phyloP scores from a whole-genome alignment of 371 early-diverging fungal species.

The Mucor mucedo region DNA sequence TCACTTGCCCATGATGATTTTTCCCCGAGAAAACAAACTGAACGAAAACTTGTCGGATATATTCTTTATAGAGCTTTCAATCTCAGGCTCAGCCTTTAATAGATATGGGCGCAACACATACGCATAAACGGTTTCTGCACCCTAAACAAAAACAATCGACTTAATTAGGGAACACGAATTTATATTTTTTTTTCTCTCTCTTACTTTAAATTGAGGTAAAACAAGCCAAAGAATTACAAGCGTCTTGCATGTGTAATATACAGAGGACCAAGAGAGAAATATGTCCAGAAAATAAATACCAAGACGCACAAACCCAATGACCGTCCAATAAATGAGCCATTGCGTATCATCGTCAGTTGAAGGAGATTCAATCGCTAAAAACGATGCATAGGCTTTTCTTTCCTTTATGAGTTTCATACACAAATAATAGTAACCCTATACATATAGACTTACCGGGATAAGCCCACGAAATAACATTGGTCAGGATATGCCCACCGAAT shows the following conservation, averaged over 20 bases:
- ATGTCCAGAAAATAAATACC: constrained; percentile 87
- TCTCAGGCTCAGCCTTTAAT: constrained; percentile 27
- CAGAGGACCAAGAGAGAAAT: constrained; percentile 89
- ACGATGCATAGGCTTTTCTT: constrained; percentile 80
- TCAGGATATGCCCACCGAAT: constrained; percentile 79
- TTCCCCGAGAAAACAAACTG: not conserved
- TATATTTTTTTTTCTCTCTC: constrained; percentile 14
- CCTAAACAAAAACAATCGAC: constrained; percentile 26
- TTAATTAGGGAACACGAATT: not conserved
- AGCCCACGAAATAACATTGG: constrained; percentile 85
- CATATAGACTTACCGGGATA: constrained; percentile 69
- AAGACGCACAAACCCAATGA: constrained; percentile 84
- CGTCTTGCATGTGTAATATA: constrained; percentile 94
- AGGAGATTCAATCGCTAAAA: constrained; percentile 88
- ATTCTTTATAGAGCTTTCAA: not conserved
- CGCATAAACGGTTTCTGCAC: constrained; percentile 45
- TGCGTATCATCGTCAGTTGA: constrained; percentile 85
- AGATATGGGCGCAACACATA: constrained; percentile 47
- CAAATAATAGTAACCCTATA: not conserved
- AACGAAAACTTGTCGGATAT: not conserved
- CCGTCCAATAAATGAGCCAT: constrained; percentile 89
- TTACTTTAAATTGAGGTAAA: constrained; percentile 78
- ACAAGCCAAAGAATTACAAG: constrained; percentile 83
- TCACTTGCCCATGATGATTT: no score
- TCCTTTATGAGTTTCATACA: not conserved